Base-by-base conservation (phyloP, 2,329 filamentous ascomycete species). In the Celoporthe dispersa region DNA sequence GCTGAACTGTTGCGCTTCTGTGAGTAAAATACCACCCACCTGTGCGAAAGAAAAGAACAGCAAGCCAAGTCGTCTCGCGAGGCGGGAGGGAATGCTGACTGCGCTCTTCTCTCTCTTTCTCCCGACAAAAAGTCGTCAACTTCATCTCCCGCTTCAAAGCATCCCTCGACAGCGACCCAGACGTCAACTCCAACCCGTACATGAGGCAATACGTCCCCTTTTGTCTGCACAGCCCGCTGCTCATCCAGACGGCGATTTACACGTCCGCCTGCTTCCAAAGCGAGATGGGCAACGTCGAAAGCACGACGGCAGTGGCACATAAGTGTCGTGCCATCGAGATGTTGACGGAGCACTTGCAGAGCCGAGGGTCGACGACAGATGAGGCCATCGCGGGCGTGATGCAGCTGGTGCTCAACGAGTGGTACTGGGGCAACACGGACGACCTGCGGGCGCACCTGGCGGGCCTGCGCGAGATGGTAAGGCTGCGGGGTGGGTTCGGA, bases 201-300 rank as follows among this genome's bases (percentile, higher is more conserved):
- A 83, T 83, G 78, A 84, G 81, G 73, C 78, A 82, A 60, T 86
- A 83, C 77, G 78, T 85, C 8, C 84, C 84, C 0, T 82, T 80
- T 72, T 84, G 80, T 61, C 77, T 86, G 14, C 82, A 86, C 67
- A 83, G 84, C n/a, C 84, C 83, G 5, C 78, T 87, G 3, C 78
- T 87, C 12, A 76, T 82, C 0, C 83, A 85, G 63, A 82, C 85
- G 11, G 80, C 84, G 48, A 80, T 86, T 5, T 86, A 84, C 73
- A 84, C 84, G 8, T 82, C 85, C 0, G 81, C 84, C 0, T 86
- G 84, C 73, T 86, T 86, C 73, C 78, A 87, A 39, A 80, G 82
- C 51, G 85, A 87, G 73, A 83, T 82, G 0, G 81, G 83, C 3
- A 82, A 84, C 51, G 75, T 86, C 2, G 81, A 83, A 57, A 82